Evolutionary conservation across 1,284 basidiomycete species (phyloP), one percentile per base, ranked within the genome.

Genomic region (Psilocybe mexicana): DNA sequence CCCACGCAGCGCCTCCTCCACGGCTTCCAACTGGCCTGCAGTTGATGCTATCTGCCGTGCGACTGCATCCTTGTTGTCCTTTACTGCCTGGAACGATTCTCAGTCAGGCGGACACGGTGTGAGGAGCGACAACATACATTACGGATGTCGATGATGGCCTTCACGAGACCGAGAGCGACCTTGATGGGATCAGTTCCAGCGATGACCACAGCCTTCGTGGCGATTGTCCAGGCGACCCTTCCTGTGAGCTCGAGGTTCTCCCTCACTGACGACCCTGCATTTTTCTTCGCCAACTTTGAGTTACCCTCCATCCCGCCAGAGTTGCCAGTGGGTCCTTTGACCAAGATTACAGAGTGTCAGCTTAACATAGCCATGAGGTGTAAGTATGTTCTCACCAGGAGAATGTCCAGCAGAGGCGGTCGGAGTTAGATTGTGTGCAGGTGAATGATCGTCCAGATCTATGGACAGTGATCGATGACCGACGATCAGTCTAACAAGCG

Each of bases 101-200:
- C 45, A 60, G 55, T 42, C 47, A 42, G 12, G 0, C 18, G 18
- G 25, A 23, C 5, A 2, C 26, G 3, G 11, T n/a, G 40, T 46
- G 52, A 57, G 52, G 33, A 42, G 24, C 1, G 0, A 38, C 35
- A 14, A 58, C 61, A 10, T 36, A 63, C 61, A 0, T 61, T 7
- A 43, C 40, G 46, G 2, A 58, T 54, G 26, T 58, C 36, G 24
- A 63, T 30, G 47, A 63, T 55, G 1, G 40, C 33, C 30, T 54
- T 59, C 11, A 51, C 55, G 14, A 63, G 14, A 25, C 55, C 44
- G 6, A 59, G 35, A 33, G 54, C 52, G 11, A 56, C 33, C 38
- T 63, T 63, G 51, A 38, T 57, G n/a, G 62, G 58, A 43, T 61
- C 59, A 11, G 6, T 12, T 30, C 57, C 60, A 1, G 52, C 56